A percentile compares a stretch with the other conserved stretches of the same genome.
phyloP scores from a whole-genome alignment of 1,139 yeast species.

The Blastobotrys persicus region DNA sequence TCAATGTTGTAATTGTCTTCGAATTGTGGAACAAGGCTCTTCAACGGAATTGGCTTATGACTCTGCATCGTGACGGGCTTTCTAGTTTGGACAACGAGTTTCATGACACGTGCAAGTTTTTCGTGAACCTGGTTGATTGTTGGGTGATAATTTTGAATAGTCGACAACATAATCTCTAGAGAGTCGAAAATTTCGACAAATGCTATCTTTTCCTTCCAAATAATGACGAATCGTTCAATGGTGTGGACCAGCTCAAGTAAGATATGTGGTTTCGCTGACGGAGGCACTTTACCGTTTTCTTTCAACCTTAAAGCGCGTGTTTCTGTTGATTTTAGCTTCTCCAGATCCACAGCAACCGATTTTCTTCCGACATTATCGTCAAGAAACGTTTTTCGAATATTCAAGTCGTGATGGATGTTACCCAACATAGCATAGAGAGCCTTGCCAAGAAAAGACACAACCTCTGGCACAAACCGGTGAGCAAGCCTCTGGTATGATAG shows the following conservation, averaged over 20 bases:
- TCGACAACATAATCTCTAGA: constrained; percentile 30
- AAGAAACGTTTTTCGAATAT: neutral
- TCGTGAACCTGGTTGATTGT: constrained; percentile 13
- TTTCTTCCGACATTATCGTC: neutral
- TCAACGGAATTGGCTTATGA: constrained; percentile 84
- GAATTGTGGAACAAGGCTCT: constrained; percentile 84
- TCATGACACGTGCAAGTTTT: constrained; percentile 50
- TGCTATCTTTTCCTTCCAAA: constrained; percentile 68
- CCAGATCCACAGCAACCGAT: neutral
- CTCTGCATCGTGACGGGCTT: constrained; percentile 78
- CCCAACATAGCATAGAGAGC: constrained; percentile 37
- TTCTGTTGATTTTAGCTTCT: neutral
- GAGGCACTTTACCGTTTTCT: neutral
- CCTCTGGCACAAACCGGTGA: constrained; percentile 81
- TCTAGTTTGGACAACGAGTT: constrained; percentile 52
- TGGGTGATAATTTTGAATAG: neutral
- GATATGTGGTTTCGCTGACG: neutral
- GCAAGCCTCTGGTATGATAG: constrained; percentile 75
- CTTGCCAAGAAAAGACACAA: constrained; percentile 57
- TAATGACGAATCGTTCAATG: constrained; percentile 24
- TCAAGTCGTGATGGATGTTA: neutral
- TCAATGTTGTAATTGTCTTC: constrained; percentile 97
- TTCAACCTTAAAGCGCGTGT: neutral
- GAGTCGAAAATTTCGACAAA: constrained; percentile 56
- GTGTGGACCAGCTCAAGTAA: constrained; percentile 1